These are phyloP conservation scores for Cladobotryum protrusum DNA, from an alignment of 2,329 filamentous ascomycete genomes.

Conservation along the genomic window DNA sequence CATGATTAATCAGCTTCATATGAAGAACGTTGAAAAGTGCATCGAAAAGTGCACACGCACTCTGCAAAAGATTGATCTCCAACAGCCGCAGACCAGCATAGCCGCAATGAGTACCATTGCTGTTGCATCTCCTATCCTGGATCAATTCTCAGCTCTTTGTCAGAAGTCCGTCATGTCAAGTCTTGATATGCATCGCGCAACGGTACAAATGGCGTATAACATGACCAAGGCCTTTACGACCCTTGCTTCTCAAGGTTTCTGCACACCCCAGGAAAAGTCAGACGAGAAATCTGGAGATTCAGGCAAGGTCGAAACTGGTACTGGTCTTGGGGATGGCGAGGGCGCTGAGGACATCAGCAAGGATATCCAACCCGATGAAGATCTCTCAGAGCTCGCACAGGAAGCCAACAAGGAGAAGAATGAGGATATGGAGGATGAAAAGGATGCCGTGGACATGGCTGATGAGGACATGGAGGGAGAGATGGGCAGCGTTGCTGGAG, in stretches of 20 bases:
- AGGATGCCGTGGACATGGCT: slow-evolving; percentile 87
- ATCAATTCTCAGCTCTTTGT: slow-evolving; percentile 63
- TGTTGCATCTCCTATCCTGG: slow-evolving; percentile 57
- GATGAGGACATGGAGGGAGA: slow-evolving; percentile 88
- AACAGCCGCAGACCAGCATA: slow-evolving; percentile 19
- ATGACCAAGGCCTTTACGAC: slow-evolving; percentile 73
- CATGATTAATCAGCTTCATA: slow-evolving; percentile 54
- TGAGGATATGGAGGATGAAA: slow-evolving; percentile 67
- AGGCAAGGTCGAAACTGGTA: slow-evolving; percentile 83
- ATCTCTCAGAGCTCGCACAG: slow-evolving; percentile 84
- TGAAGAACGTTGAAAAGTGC: slow-evolving; percentile 45
- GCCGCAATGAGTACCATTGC: slow-evolving; percentile 27
- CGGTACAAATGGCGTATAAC: slow-evolving; percentile 67
- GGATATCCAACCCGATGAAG: slow-evolving; percentile 88
- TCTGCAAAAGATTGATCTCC: slow-evolving; percentile 28
- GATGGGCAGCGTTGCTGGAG: slow-evolving; percentile 57
- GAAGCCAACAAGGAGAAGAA: slow-evolving; percentile 63
- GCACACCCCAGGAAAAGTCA: slow-evolving; percentile 76
- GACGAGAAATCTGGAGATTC: slow-evolving; percentile 62
- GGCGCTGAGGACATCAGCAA: slow-evolving; percentile 98
- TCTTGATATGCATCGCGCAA: slow-evolving; percentile 59
- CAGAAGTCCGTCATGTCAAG: slow-evolving; percentile 53
- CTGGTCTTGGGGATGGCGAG: slow-evolving; percentile 89
- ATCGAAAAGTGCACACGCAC: slow-evolving; percentile 33
- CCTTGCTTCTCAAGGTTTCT: slow-evolving; percentile 82